Percentiles rank a stretch among this genome's conserved stretches.
These are phyloP conservation scores for Vaucheria bursata DNA, from an alignment of 352 stramenopile species.

Conservation along the genomic window DNA sequence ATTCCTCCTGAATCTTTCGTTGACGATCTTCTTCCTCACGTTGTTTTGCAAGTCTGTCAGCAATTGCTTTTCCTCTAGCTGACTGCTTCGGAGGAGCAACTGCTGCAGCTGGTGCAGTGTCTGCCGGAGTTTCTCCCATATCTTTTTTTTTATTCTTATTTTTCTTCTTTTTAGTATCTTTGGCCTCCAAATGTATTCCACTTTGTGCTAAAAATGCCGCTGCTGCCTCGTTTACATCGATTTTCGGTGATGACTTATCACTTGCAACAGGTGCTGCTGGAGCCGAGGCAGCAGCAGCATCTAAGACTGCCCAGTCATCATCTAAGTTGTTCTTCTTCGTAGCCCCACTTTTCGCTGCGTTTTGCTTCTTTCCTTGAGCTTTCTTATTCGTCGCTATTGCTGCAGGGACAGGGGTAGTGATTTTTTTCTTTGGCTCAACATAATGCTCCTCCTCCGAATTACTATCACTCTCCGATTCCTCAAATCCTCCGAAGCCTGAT, in stretches of 20 bases:
- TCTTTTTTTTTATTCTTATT: constrained; percentile 68
- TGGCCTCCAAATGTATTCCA: constrained; percentile 49
- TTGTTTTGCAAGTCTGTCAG: constrained; percentile 34
- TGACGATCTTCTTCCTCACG: constrained; percentile 51
- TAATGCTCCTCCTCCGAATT: no score
- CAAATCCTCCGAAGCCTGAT: no score
- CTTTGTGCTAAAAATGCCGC: constrained; percentile 62
- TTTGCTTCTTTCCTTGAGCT: constrained; percentile 33
- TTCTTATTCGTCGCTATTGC: no score
- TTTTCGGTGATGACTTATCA: constrained; percentile 12
- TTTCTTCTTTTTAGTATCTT: constrained; percentile 59
- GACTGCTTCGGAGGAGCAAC: constrained; percentile 51
- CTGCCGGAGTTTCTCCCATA: constrained; percentile 9
- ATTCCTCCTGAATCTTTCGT: constrained; percentile 32
- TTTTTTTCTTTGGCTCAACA: no score
- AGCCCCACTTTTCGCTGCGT: constrained; percentile 10
- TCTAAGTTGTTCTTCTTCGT: constrained; percentile 20
- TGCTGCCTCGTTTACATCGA: constrained; percentile 53
- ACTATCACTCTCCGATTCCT: no score
- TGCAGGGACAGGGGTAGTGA: no score
- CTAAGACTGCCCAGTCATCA: constrained; percentile 44
- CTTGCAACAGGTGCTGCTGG: no score
- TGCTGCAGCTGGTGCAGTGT: not conserved
- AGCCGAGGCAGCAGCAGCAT: constrained; percentile 1
- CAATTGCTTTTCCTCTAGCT: constrained; percentile 50